Evolutionary conservation across 176 grass and related monocot genomes (phyloP).

Genomic region (Saccharum officinarum): DNA sequence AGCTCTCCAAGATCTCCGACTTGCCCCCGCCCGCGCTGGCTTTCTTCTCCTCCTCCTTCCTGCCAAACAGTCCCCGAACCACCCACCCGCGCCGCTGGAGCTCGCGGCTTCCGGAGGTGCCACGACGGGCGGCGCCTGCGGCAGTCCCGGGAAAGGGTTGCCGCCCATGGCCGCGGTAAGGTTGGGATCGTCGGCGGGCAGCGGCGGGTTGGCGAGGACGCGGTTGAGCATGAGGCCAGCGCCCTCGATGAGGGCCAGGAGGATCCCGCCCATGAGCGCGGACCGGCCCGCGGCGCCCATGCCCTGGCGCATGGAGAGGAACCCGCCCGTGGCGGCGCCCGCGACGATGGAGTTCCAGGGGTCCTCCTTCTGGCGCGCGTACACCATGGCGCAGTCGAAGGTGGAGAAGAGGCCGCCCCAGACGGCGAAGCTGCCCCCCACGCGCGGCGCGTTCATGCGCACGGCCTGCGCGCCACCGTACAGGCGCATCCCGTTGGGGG

Average conservation of each 20-base stretch:
- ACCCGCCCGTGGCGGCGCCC: constrained; percentile 79
- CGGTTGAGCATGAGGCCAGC: constrained; percentile 93
- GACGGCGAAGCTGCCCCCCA: constrained; percentile 95
- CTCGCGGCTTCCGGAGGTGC: constrained; percentile 2
- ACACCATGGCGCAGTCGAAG: constrained; percentile 99
- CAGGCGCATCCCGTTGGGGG: constrained; percentile 89
- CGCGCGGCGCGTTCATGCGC: constrained; percentile 91
- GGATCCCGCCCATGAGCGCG: constrained; percentile 70
- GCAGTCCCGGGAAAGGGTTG: constrained; percentile 19
- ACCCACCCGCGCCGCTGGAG: constrained; percentile 31
- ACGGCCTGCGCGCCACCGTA: constrained; percentile 67
- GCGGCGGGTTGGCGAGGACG: constrained; percentile 56
- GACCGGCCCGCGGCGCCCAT: constrained; percentile 53
- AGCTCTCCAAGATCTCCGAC: constrained; percentile 86
- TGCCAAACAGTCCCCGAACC: constrained; percentile 64
- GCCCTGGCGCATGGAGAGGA: constrained; percentile 91
- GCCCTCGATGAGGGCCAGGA: constrained; percentile 96
- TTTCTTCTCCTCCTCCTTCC: constrained; percentile 68
- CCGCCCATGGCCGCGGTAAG: constrained; percentile 28
- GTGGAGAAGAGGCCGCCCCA: constrained; percentile 99
- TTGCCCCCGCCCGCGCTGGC: constrained; percentile 35
- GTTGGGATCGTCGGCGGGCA: constrained; percentile 55
- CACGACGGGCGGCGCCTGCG: constrained; percentile 1
- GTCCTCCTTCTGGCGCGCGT: constrained; percentile 92
- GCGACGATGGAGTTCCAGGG: constrained; percentile 99